These are phyloP conservation scores for Venustampulla echinocandica DNA, from an alignment of 495 filamentous ascomycete genomes.

Conservation along the genomic window DNA sequence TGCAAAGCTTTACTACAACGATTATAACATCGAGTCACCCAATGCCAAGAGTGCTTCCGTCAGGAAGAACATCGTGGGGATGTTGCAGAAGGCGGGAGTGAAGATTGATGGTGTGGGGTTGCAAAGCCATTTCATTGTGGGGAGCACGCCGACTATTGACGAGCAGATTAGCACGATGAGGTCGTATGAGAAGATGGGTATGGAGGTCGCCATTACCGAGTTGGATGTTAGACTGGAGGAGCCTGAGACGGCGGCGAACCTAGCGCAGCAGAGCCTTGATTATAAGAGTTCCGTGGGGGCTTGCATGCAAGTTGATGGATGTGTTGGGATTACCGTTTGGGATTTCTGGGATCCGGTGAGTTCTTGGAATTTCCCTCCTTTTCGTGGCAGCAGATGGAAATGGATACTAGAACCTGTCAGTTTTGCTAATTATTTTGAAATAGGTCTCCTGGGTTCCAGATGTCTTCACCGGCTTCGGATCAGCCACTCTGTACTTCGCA, in stretches of 20 bases:
- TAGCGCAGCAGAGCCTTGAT: slow-evolving; percentile 47
- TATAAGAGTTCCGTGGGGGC: slow-evolving; percentile 46
- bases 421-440: too few relatives aligned
- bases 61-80: slow-evolving; percentile 36
- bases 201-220: slow-evolving; percentile 56
- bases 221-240: slow-evolving; percentile 47
- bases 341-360: slow-evolving; percentile 37
- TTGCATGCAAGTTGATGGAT: slow-evolving; percentile 47
- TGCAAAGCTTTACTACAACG: slow-evolving; percentile 61
- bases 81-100: slow-evolving; percentile 41
- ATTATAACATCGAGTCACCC: slow-evolving; percentile 56
- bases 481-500: slow-evolving; percentile 43
- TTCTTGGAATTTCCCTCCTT: background rate
- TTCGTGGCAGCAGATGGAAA: background rate
- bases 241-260: slow-evolving; percentile 36
- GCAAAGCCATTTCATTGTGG: slow-evolving; percentile 53
- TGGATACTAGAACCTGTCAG: background rate
- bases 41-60: slow-evolving; percentile 38
- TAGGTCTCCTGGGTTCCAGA: slow-evolving; percentile 52
- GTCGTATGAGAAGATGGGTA: slow-evolving; percentile 39
- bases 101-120: slow-evolving; percentile 59
- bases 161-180: slow-evolving; percentile 41
- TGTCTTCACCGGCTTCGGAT: slow-evolving; percentile 46
- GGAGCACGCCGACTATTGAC: slow-evolving; percentile 38
- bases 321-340: slow-evolving; percentile 65